Conservation (phyloP, 768 basidiomycete species). For the Phlegmacium glaucopus region DNA sequence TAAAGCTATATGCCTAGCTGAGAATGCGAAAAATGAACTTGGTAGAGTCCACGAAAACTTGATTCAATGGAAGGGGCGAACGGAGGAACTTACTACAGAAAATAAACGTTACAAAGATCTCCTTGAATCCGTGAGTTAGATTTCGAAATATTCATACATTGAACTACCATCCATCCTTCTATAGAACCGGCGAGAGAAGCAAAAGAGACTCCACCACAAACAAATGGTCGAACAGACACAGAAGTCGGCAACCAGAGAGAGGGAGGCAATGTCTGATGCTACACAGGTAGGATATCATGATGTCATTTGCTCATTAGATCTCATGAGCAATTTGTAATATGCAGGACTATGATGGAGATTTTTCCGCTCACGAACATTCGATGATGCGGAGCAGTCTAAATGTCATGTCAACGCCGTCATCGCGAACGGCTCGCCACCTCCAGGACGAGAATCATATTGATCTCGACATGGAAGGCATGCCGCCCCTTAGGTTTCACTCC, state of each 20-base stretch:
- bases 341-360: conserved; percentile 25
- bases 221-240: conserved; percentile 16
- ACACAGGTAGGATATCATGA: conserved; percentile 7
- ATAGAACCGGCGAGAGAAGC: conserved; percentile 20
- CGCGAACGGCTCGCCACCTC: conserved; percentile 4
- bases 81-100: conserved; percentile 20
- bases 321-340: neutral
- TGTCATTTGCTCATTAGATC: neutral
- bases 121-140: conserved; percentile 24
- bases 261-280: conserved; percentile 12
- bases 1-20: conserved; percentile 24
- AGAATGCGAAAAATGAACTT: conserved; percentile 23
- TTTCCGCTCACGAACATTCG: conserved; percentile 17
- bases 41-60: conserved; percentile 13
- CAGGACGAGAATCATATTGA: conserved; percentile 17
- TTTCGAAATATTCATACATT: neutral
- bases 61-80: conserved; percentile 14
- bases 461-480: conserved; percentile 37
- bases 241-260: conserved; percentile 12
- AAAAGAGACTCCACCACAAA: conserved; percentile 18
- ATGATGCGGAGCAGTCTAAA: conserved; percentile 11
- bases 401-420: conserved; percentile 5
- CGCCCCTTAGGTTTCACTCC: conserved; percentile 34
- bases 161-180: conserved; percentile 1
- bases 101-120: conserved; percentile 27